Conservation (phyloP, 2,329 filamentous ascomycete species). For the Neofusicoccum parvum region DNA sequence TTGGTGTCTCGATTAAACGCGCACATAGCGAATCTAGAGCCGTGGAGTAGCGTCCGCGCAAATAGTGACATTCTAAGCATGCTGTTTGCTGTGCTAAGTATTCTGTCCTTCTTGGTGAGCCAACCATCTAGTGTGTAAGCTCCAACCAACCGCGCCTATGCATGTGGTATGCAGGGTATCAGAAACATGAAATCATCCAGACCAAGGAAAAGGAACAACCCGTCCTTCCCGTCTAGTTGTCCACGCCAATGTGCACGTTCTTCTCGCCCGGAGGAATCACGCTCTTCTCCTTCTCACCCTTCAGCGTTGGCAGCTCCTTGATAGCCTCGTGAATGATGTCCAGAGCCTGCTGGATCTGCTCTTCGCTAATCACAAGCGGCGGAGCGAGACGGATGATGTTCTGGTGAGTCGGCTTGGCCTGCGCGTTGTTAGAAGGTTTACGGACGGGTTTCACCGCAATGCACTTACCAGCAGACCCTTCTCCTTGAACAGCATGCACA, state of each 20-base stretch:
- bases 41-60: neutral
- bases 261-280: slow-evolving; percentile 63
- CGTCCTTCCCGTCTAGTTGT: slow-evolving; percentile 47
- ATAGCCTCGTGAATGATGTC: slow-evolving; percentile 80
- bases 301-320: slow-evolving; percentile 72
- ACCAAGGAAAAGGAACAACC: neutral
- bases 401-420: slow-evolving; percentile 98
- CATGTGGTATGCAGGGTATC: slow-evolving; percentile 19
- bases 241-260: slow-evolving; percentile 61
- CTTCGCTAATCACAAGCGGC: slow-evolving; percentile 89
- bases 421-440: slow-evolving; percentile 25
- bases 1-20: neutral
- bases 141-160: slow-evolving; percentile 4
- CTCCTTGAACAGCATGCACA: slow-evolving; percentile 92
- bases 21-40: neutral
- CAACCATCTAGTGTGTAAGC: neutral
- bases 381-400: slow-evolving; percentile 99
- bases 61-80: neutral
- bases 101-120: neutral
- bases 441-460: neutral
- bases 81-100: neutral
- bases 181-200: slow-evolving; percentile 16
- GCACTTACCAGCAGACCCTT: slow-evolving; percentile 85
- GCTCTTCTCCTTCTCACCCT: slow-evolving; percentile 58
- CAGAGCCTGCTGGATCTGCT: slow-evolving; percentile 77